Evolutionary conservation across 306 rosid genomes (phyloP).

Genomic region (Dryas alaskensis): DNA sequence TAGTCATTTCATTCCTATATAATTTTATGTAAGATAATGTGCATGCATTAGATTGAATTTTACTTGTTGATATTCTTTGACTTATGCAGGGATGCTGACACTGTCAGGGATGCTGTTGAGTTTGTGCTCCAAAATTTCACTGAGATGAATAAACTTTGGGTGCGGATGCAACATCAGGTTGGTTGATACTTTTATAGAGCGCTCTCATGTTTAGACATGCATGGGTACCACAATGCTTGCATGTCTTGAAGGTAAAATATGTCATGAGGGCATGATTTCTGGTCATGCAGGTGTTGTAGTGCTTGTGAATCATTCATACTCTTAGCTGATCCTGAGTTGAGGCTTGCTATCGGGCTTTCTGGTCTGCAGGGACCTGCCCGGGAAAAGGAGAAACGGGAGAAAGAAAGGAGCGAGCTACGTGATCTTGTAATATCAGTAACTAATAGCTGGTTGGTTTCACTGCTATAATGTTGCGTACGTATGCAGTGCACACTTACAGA

Average conservation of each 20-base stretch:
- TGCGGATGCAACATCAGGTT: constrained; percentile 74
- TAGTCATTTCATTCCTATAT: constrained; percentile 4
- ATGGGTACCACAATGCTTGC: constrained; percentile 47
- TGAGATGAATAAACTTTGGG: constrained; percentile 70
- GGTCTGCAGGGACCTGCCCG: constrained; percentile 99
- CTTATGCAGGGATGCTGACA: constrained; percentile 51
- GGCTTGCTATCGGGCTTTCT: constrained; percentile 99
- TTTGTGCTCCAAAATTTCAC: constrained; percentile 63
- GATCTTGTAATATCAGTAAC: constrained; percentile 88
- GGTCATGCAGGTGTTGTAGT: constrained; percentile 71
- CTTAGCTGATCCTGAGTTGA: constrained; percentile 99
- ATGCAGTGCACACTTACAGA: constrained; percentile 57
- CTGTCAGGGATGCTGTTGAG: constrained; percentile 57
- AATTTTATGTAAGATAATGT: neutral
- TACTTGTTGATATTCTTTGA: constrained; percentile 10
- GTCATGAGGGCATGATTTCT: constrained; percentile 65
- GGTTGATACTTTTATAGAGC: constrained; percentile 36
- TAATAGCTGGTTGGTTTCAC: constrained; percentile 60
- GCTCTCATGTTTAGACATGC: constrained; percentile 45
- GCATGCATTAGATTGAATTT: neutral
- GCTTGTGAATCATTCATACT: constrained; percentile 79
- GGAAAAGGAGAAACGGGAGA: constrained; percentile 96
- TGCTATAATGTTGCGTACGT: constrained; percentile 46
- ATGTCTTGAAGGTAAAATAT: constrained; percentile 49
- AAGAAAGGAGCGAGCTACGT: constrained; percentile 94